These are phyloP conservation scores for Penicillium crustosum DNA, from an alignment of 2,329 filamentous ascomycete genomes.

Conservation along the genomic window DNA sequence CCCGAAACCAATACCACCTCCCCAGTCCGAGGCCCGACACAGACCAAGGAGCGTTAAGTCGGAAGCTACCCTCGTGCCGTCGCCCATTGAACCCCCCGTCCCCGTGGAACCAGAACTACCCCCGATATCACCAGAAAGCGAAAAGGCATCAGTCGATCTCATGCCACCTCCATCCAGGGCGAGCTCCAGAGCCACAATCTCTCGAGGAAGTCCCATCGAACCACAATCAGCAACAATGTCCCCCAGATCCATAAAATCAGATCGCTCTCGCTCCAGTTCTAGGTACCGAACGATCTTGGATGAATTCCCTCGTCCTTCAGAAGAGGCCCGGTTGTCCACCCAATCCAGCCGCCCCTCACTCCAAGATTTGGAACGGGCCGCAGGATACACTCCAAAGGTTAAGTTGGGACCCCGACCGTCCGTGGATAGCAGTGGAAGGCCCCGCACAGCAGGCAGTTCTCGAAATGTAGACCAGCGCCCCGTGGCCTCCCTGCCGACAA, in stretches of 20 bases:
- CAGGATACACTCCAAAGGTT: slow-evolving; percentile 61
- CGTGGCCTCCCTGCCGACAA: slow-evolving; percentile 75
- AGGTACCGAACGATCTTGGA: slow-evolving; percentile 33
- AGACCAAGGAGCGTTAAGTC: slow-evolving; percentile 35
- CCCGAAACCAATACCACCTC: slow-evolving; percentile 24
- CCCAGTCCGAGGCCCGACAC: slow-evolving; percentile 22
- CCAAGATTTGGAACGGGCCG: slow-evolving; percentile 45
- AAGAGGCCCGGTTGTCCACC: slow-evolving; percentile 40
- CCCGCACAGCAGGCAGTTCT: slow-evolving; percentile 56
- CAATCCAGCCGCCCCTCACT: slow-evolving; percentile 47
- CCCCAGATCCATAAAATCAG: slow-evolving; percentile 19
- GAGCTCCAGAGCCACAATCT: slow-evolving; percentile 22
- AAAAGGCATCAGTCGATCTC: slow-evolving; percentile 17
- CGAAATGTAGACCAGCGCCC: slow-evolving; percentile 59
- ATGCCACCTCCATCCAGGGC: slow-evolving; percentile 19
- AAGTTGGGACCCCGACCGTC: slow-evolving; percentile 87
- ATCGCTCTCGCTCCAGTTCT: slow-evolving; percentile 25
- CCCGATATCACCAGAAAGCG: slow-evolving; percentile 14
- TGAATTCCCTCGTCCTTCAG: slow-evolving; percentile 36
- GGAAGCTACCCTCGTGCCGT: slow-evolving; percentile 37
- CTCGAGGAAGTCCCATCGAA: slow-evolving; percentile 19
- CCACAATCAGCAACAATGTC: slow-evolving; percentile 17
- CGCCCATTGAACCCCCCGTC: slow-evolving; percentile 8
- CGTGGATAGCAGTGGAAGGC: slow-evolving; percentile 59
- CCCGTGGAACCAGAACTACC: slow-evolving; percentile 7